Evolutionary conservation across 2,329 filamentous ascomycete species (phyloP).

Genomic region (Macrophomina pseudophaseolina): DNA sequence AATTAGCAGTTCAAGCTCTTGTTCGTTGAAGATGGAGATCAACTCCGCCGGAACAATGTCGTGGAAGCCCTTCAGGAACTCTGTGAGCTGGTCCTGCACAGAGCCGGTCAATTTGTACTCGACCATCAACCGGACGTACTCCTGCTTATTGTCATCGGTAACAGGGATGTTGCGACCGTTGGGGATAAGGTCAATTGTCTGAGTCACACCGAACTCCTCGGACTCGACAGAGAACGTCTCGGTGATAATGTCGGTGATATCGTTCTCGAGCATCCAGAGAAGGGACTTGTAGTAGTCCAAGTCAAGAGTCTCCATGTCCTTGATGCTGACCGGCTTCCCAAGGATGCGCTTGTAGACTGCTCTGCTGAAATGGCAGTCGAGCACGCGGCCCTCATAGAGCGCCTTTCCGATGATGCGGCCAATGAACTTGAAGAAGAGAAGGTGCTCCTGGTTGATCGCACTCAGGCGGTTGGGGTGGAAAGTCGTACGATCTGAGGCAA

Average conservation of each 20-base stretch:
- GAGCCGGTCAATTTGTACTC: slow-evolving; percentile 92
- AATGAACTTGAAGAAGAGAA: slow-evolving; percentile 99
- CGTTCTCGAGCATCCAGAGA: slow-evolving; percentile 97
- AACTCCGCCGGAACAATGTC: slow-evolving; percentile 95
- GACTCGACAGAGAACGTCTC: slow-evolving; percentile 95
- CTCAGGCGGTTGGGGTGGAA: slow-evolving; percentile 98
- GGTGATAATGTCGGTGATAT: slow-evolving; percentile 96
- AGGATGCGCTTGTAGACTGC: slow-evolving; percentile 98
- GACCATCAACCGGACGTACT: slow-evolving; percentile 92
- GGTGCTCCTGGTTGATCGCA: slow-evolving; percentile 90
- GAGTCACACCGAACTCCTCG: slow-evolving; percentile 89
- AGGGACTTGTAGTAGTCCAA: slow-evolving; percentile 99
- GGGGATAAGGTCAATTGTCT: slow-evolving; percentile 82
- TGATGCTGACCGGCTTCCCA: slow-evolving; percentile 92
- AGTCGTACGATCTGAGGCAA: slow-evolving; percentile 95
- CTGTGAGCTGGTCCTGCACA: slow-evolving; percentile 90
- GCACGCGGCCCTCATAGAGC: slow-evolving; percentile 90
- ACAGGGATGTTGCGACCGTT: slow-evolving; percentile 91
- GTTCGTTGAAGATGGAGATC: slow-evolving; percentile 97
- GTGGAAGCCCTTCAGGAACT: slow-evolving; percentile 95
- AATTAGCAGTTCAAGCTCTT: slow-evolving; percentile 94
- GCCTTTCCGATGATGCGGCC: slow-evolving; percentile 98
- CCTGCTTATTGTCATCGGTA: slow-evolving; percentile 97
- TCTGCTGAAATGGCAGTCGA: slow-evolving; percentile 98
- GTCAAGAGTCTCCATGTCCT: slow-evolving; percentile 99